A percentile compares a stretch with the other conserved stretches of the same genome.
phyloP scores from a whole-genome alignment of 371 early-diverging fungal species.

The Nematocida ausubeli region DNA sequence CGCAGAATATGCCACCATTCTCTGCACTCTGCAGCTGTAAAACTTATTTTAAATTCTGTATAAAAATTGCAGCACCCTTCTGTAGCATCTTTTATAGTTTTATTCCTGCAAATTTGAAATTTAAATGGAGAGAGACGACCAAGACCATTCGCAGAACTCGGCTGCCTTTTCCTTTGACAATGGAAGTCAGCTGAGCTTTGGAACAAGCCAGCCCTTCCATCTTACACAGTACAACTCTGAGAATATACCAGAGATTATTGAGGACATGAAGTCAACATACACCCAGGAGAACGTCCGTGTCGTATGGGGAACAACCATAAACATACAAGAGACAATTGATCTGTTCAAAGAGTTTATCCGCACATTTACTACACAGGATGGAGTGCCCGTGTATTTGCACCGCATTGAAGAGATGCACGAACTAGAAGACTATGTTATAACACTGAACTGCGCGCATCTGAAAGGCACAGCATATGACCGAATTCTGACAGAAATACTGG shows the following conservation, averaged over 20 bases:
- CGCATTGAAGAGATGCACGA: slow-evolving; percentile 52
- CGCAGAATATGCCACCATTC: too few species aligned
- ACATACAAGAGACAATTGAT: slow-evolving; percentile 80
- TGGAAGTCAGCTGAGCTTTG: slow-evolving; percentile 61
- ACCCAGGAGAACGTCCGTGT: slow-evolving; percentile 65
- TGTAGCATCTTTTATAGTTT: slow-evolving; percentile 6
- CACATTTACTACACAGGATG: neutral
- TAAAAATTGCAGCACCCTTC: too few species aligned
- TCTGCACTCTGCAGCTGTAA: too few species aligned
- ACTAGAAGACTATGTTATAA: slow-evolving; percentile 17
- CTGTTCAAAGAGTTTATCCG: slow-evolving; percentile 80
- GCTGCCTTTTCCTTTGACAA: slow-evolving; percentile 67
- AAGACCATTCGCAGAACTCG: slow-evolving; percentile 59
- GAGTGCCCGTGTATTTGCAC: slow-evolving; percentile 4
- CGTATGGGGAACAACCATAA: slow-evolving; percentile 97
- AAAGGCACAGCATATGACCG: slow-evolving; percentile 19
- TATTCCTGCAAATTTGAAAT: slow-evolving; percentile 13
- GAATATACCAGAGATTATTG: slow-evolving; percentile 17
- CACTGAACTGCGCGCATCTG: slow-evolving; percentile 36
- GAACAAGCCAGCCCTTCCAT: slow-evolving; percentile 53
- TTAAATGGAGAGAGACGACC: slow-evolving; percentile 22
- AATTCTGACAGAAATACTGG: slow-evolving; percentile 68
- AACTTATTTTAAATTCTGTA: too few species aligned
- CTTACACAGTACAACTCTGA: slow-evolving; percentile 46
- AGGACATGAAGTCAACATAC: slow-evolving; percentile 23